Base-by-base conservation (phyloP, 257 asterid species). In the Plectranthus barbatus region DNA sequence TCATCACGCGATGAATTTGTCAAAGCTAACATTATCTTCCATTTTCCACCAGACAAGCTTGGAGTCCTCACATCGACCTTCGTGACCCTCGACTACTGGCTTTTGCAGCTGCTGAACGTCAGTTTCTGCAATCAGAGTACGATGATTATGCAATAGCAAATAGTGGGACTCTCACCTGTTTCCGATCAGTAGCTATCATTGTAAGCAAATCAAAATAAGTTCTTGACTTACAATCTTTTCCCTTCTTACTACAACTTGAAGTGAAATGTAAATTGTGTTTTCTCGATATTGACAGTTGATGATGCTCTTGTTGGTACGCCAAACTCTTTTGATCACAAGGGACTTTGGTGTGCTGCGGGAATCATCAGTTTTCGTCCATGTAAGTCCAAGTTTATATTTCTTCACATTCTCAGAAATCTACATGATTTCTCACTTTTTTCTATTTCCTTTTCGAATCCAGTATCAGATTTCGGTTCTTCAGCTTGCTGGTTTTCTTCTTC, bases 401-500 rank as follows among this genome's bases (percentile, higher is more conserved):
- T 44, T 56, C 13, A 39, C 24, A 39, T 6, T 40, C 20, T 39
- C 5, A 24, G 34, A n/a, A n/a, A n/a, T n/a, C n/a, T n/a, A n/a
- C n/a, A n/a, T n/a, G n/a, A n/a, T n/a, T n/a, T n/a, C n/a, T n/a
- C n/a, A n/a, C n/a, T n/a, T n/a, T n/a, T n/a, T n/a, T n/a, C 48
- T 17, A 39, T 39, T 39, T 10, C 39, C 9, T 6, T 6, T 13
- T 24, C 49, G 10, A 49, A 26, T 56, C 19, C 76, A 86, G 95
- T 78, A 80, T 63, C 95, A 84, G 78, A 77, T 84, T 48, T 82
- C 80, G 17, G 77, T 79, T 69, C 87, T 86, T 73, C 95, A 86
- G 81, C 83, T 86, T 41, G 92, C 84, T 14, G 90, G 90, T 55
- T 78, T 86, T 70, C 86, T 86, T 51, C 79, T 86, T 54, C 95